These are phyloP conservation scores for Coelastrella sp. DNA, from an alignment of 139 green algal genomes.

Conservation along the genomic window DNA sequence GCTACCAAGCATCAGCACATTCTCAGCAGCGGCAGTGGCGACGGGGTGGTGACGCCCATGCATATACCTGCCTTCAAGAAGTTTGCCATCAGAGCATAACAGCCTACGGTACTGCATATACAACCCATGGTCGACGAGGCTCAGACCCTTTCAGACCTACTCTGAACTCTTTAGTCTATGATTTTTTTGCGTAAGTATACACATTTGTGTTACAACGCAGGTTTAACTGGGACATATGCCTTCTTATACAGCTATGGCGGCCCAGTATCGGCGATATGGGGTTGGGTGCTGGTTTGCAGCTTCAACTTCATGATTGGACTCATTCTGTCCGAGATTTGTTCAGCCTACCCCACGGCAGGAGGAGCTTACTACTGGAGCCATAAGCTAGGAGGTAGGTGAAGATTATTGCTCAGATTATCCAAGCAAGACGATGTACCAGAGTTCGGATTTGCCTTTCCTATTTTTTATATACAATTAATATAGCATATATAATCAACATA, in stretches of 20 bases:
- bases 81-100: not conserved
- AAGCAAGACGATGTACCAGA: not conserved
- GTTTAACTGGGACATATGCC: conserved; percentile 39
- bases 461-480: too few relatives aligned
- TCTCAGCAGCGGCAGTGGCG: not conserved
- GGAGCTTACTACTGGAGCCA: conserved; percentile 57
- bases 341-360: conserved; percentile 54
- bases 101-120: not conserved
- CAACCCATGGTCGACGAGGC: not conserved
- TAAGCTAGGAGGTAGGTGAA: conserved; percentile 36
- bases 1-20: not conserved
- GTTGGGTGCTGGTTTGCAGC: conserved; percentile 53
- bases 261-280: conserved; percentile 62
- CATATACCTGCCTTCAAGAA: not conserved
- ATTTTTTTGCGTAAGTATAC: not conserved
- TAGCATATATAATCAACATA: too few relatives aligned
- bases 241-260: conserved; percentile 55
- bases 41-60: not conserved
- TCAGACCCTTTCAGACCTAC: not conserved
- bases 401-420: not conserved
- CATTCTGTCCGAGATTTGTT: conserved; percentile 64
- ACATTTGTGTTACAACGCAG: not conserved
- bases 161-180: not conserved
- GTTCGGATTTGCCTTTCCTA: not conserved
- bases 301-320: conserved; percentile 55